Percentiles rank a stretch among this genome's conserved stretches.
Conservation (phyloP, 192 early-diverging fungal genomes). For the Rhizoclosmatium sp. region DNA sequence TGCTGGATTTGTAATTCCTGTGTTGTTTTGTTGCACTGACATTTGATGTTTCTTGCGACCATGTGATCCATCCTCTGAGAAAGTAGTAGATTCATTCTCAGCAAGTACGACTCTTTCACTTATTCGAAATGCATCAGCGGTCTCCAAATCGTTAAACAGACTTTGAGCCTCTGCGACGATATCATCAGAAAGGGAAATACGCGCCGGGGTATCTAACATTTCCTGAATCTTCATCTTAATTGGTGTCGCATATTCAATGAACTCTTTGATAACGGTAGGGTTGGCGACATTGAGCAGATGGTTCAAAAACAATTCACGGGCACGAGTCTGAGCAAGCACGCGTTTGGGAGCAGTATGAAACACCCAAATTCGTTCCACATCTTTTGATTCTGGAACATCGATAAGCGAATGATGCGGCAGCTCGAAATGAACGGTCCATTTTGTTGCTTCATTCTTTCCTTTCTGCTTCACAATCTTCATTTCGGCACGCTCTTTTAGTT, state of each 20-base stretch:
- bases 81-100: background rate
- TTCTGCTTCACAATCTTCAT: background rate
- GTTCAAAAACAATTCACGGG: slow-evolving; percentile 21
- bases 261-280: slow-evolving; percentile 37
- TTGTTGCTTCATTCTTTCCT: background rate
- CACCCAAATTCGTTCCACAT: slow-evolving; percentile 21
- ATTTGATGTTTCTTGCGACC: background rate
- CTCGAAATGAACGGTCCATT: background rate
- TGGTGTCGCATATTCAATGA: slow-evolving; percentile 35
- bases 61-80: background rate
- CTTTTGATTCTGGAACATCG: slow-evolving; percentile 10
- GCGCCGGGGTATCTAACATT: slow-evolving; percentile 33
- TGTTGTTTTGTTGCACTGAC: background rate
- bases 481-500: background rate
- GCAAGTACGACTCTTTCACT: background rate
- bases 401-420: slow-evolving; percentile 13
- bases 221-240: slow-evolving; percentile 42
- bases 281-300: slow-evolving; percentile 41
- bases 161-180: slow-evolving; percentile 34
- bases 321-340: slow-evolving; percentile 24
- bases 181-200: slow-evolving; percentile 34
- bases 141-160: slow-evolving; percentile 24
- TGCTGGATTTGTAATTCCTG: slow-evolving; percentile 3
- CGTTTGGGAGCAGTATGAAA: slow-evolving; percentile 5
- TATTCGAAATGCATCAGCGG: slow-evolving; percentile 16